phyloP scores from a whole-genome alignment of 495 filamentous ascomycete genomes.

The Talaromyces nanjingensis region DNA sequence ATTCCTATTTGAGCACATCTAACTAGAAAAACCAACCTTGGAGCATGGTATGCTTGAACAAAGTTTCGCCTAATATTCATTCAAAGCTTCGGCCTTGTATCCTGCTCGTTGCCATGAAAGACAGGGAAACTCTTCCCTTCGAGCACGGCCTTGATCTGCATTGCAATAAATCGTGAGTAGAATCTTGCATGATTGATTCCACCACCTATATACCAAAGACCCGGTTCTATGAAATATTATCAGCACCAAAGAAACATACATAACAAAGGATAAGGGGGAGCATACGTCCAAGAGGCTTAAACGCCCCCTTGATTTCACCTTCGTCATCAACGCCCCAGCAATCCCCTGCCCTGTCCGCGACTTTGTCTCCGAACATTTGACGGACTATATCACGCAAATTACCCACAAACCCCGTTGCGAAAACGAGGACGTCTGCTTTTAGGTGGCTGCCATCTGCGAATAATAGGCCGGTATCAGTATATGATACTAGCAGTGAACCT shows the following conservation, averaged over 20 bases:
- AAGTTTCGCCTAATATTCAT: neutral
- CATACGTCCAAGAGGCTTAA: constrained; percentile 24
- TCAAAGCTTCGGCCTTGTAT: neutral
- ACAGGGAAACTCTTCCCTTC: constrained; percentile 6
- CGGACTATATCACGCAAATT: constrained; percentile 19
- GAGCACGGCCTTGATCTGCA: constrained; percentile 19
- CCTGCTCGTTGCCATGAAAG: neutral
- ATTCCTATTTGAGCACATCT: neutral
- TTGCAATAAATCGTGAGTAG: constrained; percentile 26
- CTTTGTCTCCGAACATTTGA: constrained; percentile 19
- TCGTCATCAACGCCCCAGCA: constrained; percentile 28
- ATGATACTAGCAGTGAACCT: constrained; percentile 12
- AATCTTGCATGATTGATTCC: constrained; percentile 19
- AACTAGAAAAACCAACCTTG: neutral
- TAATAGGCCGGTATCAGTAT: constrained; percentile 19
- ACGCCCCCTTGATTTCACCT: constrained; percentile 26
- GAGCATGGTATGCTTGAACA: too few species aligned
- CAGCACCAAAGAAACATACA: neutral
- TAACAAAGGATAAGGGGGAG: too few species aligned
- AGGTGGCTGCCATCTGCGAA: constrained; percentile 24
- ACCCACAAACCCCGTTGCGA: constrained; percentile 26
- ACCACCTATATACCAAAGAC: constrained; percentile 25
- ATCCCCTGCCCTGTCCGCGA: constrained; percentile 24
- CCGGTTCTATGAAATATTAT: constrained; percentile 17
- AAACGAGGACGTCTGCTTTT: constrained; percentile 28